These are phyloP conservation scores for Pyricularia grisea DNA, from an alignment of 2,329 filamentous ascomycete species.

Conservation along the genomic window DNA sequence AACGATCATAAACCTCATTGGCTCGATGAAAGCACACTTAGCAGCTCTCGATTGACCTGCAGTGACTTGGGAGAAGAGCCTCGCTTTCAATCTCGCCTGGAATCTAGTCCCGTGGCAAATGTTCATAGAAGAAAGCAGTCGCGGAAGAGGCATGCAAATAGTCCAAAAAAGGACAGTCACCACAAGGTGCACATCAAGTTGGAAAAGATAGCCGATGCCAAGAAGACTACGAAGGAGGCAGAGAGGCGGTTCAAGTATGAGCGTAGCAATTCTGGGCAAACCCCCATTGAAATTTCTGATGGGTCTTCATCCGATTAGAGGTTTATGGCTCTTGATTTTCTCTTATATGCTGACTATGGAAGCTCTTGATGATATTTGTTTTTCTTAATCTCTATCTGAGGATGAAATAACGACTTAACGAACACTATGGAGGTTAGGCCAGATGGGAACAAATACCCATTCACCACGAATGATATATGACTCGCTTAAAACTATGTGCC, in stretches of 20 bases:
- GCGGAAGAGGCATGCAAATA: background rate
- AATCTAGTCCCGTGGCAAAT: background rate
- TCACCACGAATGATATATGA: too few species aligned
- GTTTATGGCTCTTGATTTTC: background rate
- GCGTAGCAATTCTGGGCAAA: background rate
- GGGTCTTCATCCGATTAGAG: background rate
- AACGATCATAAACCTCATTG: background rate
- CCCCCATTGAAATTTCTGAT: background rate
- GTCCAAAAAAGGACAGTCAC: background rate
- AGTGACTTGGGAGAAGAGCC: background rate
- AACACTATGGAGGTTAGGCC: too few species aligned
- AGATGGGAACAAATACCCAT: too few species aligned
- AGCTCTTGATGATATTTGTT: background rate
- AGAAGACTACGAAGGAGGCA: background rate
- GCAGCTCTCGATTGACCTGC: background rate
- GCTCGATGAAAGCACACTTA: background rate
- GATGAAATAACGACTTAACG: background rate
- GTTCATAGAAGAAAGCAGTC: background rate
- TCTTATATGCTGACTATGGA: background rate
- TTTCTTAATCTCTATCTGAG: background rate
- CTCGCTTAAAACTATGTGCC: too few species aligned
- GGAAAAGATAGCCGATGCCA: background rate
- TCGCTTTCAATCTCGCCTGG: background rate
- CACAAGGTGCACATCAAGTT: background rate
- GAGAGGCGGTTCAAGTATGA: background rate